phyloP scores from a whole-genome alignment of 352 stramenopile genomes.

The Phytophthora tubulina region DNA sequence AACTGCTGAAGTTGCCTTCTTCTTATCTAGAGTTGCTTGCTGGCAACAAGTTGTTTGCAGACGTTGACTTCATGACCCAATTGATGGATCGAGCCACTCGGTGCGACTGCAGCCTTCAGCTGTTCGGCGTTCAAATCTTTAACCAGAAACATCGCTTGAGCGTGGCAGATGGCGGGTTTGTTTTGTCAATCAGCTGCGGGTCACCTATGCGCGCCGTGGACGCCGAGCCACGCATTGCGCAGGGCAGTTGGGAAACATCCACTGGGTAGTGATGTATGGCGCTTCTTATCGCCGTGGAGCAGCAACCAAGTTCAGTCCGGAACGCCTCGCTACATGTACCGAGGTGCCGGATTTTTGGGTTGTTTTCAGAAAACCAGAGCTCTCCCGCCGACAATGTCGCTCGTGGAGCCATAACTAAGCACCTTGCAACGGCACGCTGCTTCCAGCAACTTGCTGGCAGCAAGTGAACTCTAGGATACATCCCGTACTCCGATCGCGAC shows the following conservation, averaged over 20 bases:
- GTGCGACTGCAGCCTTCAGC: background rate
- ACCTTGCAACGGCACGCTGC: no score
- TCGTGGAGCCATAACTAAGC: background rate
- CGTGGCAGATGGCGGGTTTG: constrained; percentile 16
- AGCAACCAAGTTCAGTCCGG: background rate
- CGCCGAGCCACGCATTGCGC: background rate
- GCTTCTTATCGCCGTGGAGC: constrained; percentile 7
- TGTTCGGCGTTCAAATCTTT: background rate
- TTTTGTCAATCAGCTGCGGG: constrained; percentile 15
- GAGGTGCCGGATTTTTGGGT: constrained; percentile 33
- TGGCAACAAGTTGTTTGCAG: no score
- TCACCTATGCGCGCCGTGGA: constrained; percentile 1
- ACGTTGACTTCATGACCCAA: no score
- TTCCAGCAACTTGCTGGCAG: background rate
- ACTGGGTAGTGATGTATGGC: background rate
- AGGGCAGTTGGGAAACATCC: background rate
- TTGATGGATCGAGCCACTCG: background rate
- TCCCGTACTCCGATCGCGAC: constrained; percentile 14
- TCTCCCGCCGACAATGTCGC: background rate
- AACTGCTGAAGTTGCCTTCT: background rate
- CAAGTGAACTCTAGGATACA: constrained; percentile 10
- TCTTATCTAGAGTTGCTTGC: background rate
- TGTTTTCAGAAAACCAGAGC: constrained; percentile 26
- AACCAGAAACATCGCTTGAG: constrained; percentile 23
- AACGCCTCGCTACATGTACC: constrained; percentile 1